These are phyloP conservation scores for Yamagishiella unicocca DNA, from an alignment of 139 green algal species.

Conservation along the genomic window DNA sequence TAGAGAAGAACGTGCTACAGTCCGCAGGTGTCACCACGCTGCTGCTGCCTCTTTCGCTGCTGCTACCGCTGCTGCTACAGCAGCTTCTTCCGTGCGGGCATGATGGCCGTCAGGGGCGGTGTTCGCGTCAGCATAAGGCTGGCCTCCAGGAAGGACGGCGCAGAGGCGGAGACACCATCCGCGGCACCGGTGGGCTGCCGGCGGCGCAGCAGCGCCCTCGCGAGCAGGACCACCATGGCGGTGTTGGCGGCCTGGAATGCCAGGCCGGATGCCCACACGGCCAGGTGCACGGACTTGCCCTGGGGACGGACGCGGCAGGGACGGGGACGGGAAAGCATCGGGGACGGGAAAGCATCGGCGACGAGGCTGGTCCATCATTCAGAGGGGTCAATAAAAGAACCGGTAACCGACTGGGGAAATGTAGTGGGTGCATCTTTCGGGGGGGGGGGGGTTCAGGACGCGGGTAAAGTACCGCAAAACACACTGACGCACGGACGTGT, in stretches of 20 bases:
- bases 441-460: no score
- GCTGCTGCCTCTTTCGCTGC: not conserved
- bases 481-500: no score
- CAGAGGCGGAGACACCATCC: not conserved
- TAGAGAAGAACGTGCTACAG: no score
- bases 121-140: not conserved
- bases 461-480: no score
- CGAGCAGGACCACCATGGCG: conserved; percentile 54
- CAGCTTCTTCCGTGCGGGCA: not conserved
- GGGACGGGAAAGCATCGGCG: no score
- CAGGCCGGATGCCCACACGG: conserved; percentile 74
- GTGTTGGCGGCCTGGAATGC: conserved; percentile 74
- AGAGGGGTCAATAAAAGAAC: no score
- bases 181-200: not conserved
- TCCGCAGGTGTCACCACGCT: no score
- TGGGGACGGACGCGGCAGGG: no score
- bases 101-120: not conserved
- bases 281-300: conserved; percentile 67
- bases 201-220: conserved; percentile 14
- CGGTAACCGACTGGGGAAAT: no score
- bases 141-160: not conserved
- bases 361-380: no score
- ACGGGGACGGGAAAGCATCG: no score
- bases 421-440: no score
- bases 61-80: not conserved